Evolutionary conservation across 768 basidiomycete species (phyloP), one percentile per base, ranked within the genome.

Genomic region (Rhodosporidiobolus sp.): DNA sequence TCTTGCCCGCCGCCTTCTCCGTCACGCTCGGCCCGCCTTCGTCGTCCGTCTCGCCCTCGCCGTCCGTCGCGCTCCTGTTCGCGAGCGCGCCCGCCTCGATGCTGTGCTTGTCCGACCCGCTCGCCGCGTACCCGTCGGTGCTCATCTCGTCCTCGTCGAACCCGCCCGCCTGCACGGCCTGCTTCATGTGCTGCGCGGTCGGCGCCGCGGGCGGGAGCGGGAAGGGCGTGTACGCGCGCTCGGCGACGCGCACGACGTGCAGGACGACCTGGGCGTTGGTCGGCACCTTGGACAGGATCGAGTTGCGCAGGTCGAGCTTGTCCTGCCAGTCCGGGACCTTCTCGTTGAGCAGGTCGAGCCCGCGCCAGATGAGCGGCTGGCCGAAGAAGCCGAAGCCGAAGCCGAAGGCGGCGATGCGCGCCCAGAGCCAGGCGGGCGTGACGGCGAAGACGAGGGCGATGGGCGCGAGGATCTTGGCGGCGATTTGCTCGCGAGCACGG

Each of bases 311-410:
- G 67, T 83, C 81, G 56, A 83, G 55, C 48, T 73, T 45, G 26
- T 82, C 80, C 72, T 80, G 73, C 83, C 83, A 83, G 72, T 83
- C 77, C n/a, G 82, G 82, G 19, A 82, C 79, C 52, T 75, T 65
- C 58, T 79, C 75, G 26, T 81, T 68, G 48, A 81, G 78, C 58
- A 77, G 60, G 53, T 76, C 77, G 14, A 72, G 72, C 30, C 68
- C 81, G 30, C 78, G 77, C 26, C 77, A 77, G 64, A 83, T 67
- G 32, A 82, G 38, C 9, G 82, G 82, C 58, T 82, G 82, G 53
- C 79, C 83, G 72, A 81, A 83, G 70, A 83, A 80, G 12, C 70
- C 80, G 54, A 82, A 71, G 3, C 83, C 83, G 65, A 83, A 79
- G 0, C 72, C 63, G 71, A 83, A 82, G 7, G 79, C 79, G 4